phyloP scores from a whole-genome alignment of 768 basidiomycete genomes.

The Mycena chlorophos region DNA sequence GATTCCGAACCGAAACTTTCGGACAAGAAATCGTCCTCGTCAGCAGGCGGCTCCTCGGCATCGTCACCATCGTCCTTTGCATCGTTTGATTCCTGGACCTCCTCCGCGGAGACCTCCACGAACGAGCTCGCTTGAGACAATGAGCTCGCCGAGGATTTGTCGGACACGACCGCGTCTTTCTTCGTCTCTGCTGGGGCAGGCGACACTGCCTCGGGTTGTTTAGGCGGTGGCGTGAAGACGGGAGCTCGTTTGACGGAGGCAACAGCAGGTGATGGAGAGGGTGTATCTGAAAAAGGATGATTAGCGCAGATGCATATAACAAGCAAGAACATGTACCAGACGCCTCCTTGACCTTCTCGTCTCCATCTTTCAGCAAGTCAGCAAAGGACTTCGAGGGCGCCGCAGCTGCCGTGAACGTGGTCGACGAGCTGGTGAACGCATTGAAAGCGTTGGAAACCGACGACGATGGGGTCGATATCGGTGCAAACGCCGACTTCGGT shows the following conservation, averaged over 20 bases:
- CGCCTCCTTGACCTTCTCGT: constrained; percentile 29
- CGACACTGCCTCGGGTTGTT: constrained; percentile 10
- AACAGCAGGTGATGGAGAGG: background rate
- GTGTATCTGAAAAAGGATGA: background rate
- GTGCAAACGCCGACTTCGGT: constrained; percentile 34
- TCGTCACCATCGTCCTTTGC: constrained; percentile 29
- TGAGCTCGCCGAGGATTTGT: constrained; percentile 35
- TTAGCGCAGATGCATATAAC: background rate
- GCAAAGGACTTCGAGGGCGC: constrained; percentile 54
- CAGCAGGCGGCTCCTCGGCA: constrained; percentile 27
- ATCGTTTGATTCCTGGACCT: constrained; percentile 27
- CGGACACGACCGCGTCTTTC: constrained; percentile 21
- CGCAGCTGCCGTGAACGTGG: constrained; percentile 44
- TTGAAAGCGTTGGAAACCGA: constrained; percentile 46
- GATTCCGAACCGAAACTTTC: constrained; percentile 30
- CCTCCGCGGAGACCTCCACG: constrained; percentile 40
- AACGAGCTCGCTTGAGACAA: constrained; percentile 50
- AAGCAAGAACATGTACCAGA: constrained; percentile 2
- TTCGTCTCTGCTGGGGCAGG: constrained; percentile 11
- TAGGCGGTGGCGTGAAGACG: constrained; percentile 23
- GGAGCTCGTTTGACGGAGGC: constrained; percentile 18
- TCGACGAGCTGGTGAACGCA: constrained; percentile 47
- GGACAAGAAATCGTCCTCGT: constrained; percentile 34
- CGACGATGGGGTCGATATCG: constrained; percentile 29
- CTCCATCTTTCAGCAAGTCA: constrained; percentile 54